These are phyloP conservation scores for Suaeda aralocaspica DNA, from an alignment of 148 eudicot genomes.

Conservation along the genomic window DNA sequence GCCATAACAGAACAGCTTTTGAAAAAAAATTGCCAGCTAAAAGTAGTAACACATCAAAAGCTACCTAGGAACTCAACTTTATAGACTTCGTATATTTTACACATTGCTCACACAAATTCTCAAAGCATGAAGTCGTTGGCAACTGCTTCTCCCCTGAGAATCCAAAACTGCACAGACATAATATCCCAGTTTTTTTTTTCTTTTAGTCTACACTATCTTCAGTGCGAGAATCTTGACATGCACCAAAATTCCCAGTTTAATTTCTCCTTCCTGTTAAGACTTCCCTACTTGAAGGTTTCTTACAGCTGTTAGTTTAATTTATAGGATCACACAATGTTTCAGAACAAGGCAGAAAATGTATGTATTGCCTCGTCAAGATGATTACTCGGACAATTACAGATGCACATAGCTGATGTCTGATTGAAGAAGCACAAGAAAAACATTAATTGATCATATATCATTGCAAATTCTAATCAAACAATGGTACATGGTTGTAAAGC, in stretches of 20 bases:
- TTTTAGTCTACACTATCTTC: not conserved
- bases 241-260: not conserved
- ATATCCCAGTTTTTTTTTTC: not conserved
- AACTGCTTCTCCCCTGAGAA: not conserved
- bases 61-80: not conserved
- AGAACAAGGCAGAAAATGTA: not conserved
- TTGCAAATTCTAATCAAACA: not conserved
- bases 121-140: conserved; percentile 1
- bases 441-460: not conserved
- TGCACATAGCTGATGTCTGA: not conserved
- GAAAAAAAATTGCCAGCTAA: not conserved
- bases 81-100: not conserved
- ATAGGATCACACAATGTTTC: not conserved
- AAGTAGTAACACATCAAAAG: not conserved
- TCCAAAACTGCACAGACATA: not conserved
- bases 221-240: not conserved
- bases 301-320: not conserved
- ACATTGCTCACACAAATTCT: not conserved
- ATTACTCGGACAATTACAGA: not conserved
- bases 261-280: not conserved
- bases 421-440: not conserved
- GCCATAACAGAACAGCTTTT: not conserved
- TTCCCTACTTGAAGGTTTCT: not conserved
- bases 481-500: too few species aligned
- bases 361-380: too few species aligned